Evolutionary conservation across 2,329 filamentous ascomycete genomes (phyloP), one percentile per base, ranked within the genome.

Genomic region (Fusarium graminum): DNA sequence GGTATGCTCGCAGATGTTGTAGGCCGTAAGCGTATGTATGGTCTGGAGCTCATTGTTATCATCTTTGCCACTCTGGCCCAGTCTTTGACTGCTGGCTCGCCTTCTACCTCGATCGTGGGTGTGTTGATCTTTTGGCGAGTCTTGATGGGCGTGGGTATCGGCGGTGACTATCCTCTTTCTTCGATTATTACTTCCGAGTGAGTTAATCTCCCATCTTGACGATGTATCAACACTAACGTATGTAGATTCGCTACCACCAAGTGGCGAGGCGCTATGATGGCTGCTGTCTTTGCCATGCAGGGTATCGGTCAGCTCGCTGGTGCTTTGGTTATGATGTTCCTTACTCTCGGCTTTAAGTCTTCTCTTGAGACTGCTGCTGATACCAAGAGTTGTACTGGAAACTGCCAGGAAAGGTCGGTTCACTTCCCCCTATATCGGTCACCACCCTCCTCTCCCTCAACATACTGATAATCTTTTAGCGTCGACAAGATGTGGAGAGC

Each of bases 401-500:
- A 65, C 19, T 80, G 78, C 63, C 77, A 74, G 40, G 55, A 22
- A 22, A 22, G 22, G 22, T 22, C 22, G 6, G 22, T 22, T 6
- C 22, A 6, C 22, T 22, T 22, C 22, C 4, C 22, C 22, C 4
- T 22, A 22, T 6, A 22, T 22, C 6, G 22, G 22, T 22, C 22
- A 22, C 22, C 22, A 22, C 22, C 22, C 22, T 6, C 22, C 22
- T 6, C 4, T 22, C 22, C 22, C 22, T 22, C 22, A 22, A 22
- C 22, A 22, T 22, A 22, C 22, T 22, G 22, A 22, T 6, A 22
- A 4, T 6, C 22, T 6, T 4, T 79, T 17, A 74, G 76, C 12
- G 90, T 94, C 7, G 92, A 95, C 81, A 93, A 93, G 83, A 94
- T 94, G 90, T 95, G 92, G 92, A 86, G 92, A 69, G 84, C 88